Percentiles rank a stretch among this genome's conserved stretches.
Evolutionary conservation across 371 early-diverging fungal genomes (phyloP).

Genomic region (Amoeboaphelidium occidentale): DNA sequence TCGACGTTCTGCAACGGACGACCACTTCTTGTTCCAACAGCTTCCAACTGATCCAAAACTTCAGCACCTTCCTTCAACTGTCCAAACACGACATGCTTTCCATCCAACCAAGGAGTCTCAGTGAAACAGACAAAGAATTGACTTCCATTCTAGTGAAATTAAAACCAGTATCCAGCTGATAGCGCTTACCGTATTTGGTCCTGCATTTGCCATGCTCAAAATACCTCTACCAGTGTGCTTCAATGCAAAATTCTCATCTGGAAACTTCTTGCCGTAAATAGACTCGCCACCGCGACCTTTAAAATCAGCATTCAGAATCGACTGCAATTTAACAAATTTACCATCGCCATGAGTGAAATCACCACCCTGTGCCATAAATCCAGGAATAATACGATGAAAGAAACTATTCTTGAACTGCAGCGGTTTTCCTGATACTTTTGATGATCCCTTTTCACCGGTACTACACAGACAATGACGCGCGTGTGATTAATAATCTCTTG

Average conservation of each 20-base stretch:
- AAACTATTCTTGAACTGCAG: slow-evolving; percentile 11
- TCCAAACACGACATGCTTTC: slow-evolving; percentile 29
- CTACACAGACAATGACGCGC: no score
- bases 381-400: slow-evolving; percentile 16
- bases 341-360: no score
- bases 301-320: no score
- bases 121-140: slow-evolving; percentile 35
- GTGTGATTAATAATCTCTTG: no score
- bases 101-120: slow-evolving; percentile 26
- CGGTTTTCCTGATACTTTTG: slow-evolving; percentile 21
- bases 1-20: neutral
- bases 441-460: slow-evolving; percentile 3
- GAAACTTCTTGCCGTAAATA: slow-evolving; percentile 20
- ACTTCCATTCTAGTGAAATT: slow-evolving; percentile 52
- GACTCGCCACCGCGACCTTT: no score
- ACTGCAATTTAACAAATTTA: no score
- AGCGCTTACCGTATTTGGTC: slow-evolving; percentile 51
- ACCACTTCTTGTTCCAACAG: neutral
- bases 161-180: no score
- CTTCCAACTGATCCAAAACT: slow-evolving; percentile 10
- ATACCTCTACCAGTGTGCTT: slow-evolving; percentile 51
- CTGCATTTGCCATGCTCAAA: slow-evolving; percentile 62
- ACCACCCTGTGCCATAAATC: slow-evolving; percentile 37
- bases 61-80: slow-evolving; percentile 13
- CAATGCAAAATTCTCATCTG: slow-evolving; percentile 34